Evolutionary conservation across 352 stramenopile genomes (phyloP), one percentile per base, ranked within the genome.

Genomic region (Globisporangium uncinulatum): DNA sequence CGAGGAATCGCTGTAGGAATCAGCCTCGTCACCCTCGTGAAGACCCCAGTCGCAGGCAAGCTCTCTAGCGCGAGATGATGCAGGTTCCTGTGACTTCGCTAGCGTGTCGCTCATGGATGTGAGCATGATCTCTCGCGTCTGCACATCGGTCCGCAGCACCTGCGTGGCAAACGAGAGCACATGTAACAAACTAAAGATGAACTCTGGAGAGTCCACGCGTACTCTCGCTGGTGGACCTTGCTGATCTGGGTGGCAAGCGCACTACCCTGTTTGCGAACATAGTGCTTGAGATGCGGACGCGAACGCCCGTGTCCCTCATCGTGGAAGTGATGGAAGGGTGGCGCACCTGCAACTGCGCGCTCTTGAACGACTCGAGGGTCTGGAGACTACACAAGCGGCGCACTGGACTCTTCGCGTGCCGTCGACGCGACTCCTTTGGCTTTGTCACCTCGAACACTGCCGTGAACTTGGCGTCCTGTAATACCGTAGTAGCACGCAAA

Each of bases 41-140:
- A 3, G 24, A 29, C 24, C 24, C 24, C 24, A 4, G 24, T 29
- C 4, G 24, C 24, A 29, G 24, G 24, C 24, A 29, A 29, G 24
- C 24, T 29, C 43, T 1, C 42, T n/a, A 31, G 3, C 37, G 4
- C 3, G 52, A 32, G 0, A 43, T 29, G 57, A 45, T 24, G 46
- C 54, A 46, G 31, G 9, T 14, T 15, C 2, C 10, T 45, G 14
- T 19, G 39, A 19, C 4, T 31, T 42, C 4, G 20, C 21, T 41
- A n/a, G 14, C 9, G 19, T 6, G 37, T 56, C 51, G 10, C 36
- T 42, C 44, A 55, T 39, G 24, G 59, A 65, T 9, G 53, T 47
- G 15, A 88, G 57, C 24, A 88, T 64, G 24, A 80, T 47, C 9
- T 79, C 63, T 0, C 73, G 66, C n/a, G 61, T 63, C 39, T 79